Evolutionary conservation across 2,329 filamentous ascomycete species (phyloP).

Genomic region (Colletotrichum sp.): DNA sequence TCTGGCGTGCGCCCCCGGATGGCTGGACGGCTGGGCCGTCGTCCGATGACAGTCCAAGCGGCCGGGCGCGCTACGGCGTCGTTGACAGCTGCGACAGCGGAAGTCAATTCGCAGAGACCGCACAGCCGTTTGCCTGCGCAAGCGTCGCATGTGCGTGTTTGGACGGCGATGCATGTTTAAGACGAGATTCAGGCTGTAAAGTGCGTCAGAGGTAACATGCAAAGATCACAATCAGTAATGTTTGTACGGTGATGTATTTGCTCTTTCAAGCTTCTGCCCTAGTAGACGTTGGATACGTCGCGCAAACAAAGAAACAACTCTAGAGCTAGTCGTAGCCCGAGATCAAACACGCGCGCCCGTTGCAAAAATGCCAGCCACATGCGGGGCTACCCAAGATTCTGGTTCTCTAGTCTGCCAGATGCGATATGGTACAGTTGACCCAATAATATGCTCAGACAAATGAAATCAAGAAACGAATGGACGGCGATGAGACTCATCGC

Average conservation of each 20-base stretch:
- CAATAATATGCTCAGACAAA: neutral
- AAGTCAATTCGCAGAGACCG: neutral
- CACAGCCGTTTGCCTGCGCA: neutral
- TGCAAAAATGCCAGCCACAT: neutral
- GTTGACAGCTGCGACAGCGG: neutral
- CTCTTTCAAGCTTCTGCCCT: neutral
- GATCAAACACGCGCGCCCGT: neutral
- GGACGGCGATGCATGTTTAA: neutral
- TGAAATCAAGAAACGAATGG: neutral
- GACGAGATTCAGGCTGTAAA: neutral
- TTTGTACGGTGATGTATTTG: neutral
- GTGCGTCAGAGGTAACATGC: neutral
- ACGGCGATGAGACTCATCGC: slow-evolving; percentile 40
- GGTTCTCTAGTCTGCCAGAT: neutral
- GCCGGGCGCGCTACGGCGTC: neutral
- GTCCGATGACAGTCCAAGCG: neutral
- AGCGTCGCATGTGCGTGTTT: neutral
- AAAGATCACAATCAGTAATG: neutral
- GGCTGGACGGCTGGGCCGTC: neutral
- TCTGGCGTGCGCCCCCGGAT: neutral
- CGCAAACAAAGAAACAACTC: neutral
- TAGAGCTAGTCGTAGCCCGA: neutral
- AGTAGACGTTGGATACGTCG: neutral
- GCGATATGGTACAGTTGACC: neutral
- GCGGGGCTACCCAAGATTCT: neutral